Percentiles rank a stretch among this genome's conserved stretches.
phyloP scores from a whole-genome alignment of 371 early-diverging fungal genomes.

The Apophysomyces ossiformis region DNA sequence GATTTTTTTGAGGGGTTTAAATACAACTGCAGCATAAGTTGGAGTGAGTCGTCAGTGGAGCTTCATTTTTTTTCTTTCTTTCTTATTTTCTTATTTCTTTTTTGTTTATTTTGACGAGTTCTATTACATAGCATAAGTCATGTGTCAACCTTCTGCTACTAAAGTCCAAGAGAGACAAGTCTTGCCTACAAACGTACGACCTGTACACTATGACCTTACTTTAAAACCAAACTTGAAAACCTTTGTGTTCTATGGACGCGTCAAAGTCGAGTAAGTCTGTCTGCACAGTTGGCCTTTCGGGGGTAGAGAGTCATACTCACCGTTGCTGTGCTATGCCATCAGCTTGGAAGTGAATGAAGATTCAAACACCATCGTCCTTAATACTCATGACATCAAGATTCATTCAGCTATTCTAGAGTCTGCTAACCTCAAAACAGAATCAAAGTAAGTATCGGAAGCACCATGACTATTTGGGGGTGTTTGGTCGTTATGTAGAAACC shows the following conservation, averaged over 20 bases:
- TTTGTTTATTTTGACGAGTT: not conserved
- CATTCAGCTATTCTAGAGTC: slow-evolving; percentile 52
- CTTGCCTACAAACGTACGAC: slow-evolving; percentile 75
- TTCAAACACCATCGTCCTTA: slow-evolving; percentile 65
- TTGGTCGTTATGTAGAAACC: not conserved
- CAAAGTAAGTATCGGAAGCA: slow-evolving; percentile 43
- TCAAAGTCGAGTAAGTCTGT: slow-evolving; percentile 55
- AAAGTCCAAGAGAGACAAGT: slow-evolving; percentile 54
- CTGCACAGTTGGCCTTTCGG: not conserved
- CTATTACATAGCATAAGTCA: slow-evolving; percentile 1
- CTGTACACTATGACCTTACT: slow-evolving; percentile 74
- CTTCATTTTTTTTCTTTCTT: not conserved
- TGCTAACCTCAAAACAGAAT: slow-evolving; percentile 59
- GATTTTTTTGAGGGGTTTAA: not conserved
- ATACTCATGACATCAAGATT: slow-evolving; percentile 64
- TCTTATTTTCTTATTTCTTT: not conserved
- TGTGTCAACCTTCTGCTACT: slow-evolving; percentile 25
- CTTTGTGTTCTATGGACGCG: slow-evolving; percentile 72
- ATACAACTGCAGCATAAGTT: not conserved
- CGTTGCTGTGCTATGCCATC: not conserved
- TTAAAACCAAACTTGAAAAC: slow-evolving; percentile 68
- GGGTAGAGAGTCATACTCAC: no score
- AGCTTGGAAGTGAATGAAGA: slow-evolving; percentile 63
- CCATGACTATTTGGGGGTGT: not conserved
- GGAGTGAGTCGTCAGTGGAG: not conserved